Evolutionary conservation across 371 early-diverging fungal genomes (phyloP).

Genomic region (Haplosporangium sp.): DNA sequence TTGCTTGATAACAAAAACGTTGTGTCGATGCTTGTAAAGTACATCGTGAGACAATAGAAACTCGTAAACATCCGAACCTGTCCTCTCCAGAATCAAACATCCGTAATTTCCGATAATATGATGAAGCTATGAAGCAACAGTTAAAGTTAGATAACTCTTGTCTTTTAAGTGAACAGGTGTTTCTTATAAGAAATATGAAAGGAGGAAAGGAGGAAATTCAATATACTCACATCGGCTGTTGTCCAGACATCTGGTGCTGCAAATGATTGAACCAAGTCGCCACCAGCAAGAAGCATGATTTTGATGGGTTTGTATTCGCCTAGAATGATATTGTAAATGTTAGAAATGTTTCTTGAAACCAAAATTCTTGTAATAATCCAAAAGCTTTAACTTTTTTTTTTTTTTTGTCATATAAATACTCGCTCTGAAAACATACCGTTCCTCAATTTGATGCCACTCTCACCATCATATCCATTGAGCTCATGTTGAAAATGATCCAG

Average conservation of each 20-base stretch:
- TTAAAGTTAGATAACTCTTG: neutral
- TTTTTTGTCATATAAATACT: no score
- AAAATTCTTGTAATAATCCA: neutral
- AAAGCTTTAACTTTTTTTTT: neutral
- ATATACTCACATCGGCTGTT: constrained; percentile 83
- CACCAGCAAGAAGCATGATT: constrained; percentile 96
- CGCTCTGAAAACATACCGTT: constrained; percentile 17
- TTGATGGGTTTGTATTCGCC: constrained; percentile 72
- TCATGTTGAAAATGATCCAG: constrained; percentile 94
- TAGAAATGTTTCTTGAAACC: neutral
- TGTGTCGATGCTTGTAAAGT: constrained; percentile 90
- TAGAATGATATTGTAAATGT: constrained; percentile 19
- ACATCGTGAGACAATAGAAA: constrained; percentile 91
- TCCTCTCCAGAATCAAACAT: constrained; percentile 95
- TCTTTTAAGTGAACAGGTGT: neutral
- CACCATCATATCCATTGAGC: constrained; percentile 78
- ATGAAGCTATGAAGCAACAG: constrained; percentile 75
- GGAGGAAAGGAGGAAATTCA: neutral
- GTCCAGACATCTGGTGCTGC: constrained; percentile 94
- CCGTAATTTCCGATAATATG: constrained; percentile 94
- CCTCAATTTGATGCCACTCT: constrained; percentile 58
- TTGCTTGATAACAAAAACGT: constrained; percentile 94
- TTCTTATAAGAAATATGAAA: no score
- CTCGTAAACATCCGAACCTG: constrained; percentile 94
- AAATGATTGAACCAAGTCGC: constrained; percentile 96